phyloP scores from a whole-genome alignment of 1,284 basidiomycete species.

The Cryptococcus sp. region DNA sequence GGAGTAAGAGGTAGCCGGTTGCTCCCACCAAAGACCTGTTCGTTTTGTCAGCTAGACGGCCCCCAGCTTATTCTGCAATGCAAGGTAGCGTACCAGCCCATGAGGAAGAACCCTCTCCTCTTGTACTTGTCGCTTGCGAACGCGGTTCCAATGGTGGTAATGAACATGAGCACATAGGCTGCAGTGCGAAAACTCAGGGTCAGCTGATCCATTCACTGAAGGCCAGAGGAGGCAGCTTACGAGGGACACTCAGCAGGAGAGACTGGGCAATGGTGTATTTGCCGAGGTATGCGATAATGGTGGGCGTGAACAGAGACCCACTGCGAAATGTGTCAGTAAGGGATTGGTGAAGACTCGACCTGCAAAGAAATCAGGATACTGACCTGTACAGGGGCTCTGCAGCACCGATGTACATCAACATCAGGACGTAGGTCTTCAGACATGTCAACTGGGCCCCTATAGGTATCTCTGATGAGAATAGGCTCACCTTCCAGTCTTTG shows the following conservation, averaged over 20 bases:
- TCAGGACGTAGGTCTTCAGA: slow-evolving; percentile 40
- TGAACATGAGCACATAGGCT: slow-evolving; percentile 53
- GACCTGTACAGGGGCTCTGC: slow-evolving; percentile 49
- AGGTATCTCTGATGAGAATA: neutral
- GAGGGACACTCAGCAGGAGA: slow-evolving; percentile 48
- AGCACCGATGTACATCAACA: slow-evolving; percentile 48
- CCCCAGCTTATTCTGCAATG: slow-evolving; percentile 44
- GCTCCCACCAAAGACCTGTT: slow-evolving; percentile 36
- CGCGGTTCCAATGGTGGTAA: slow-evolving; percentile 51
- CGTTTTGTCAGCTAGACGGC: neutral
- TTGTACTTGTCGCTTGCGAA: slow-evolving; percentile 47
- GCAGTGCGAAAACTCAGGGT: slow-evolving; percentile 1
- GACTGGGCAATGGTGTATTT: slow-evolving; percentile 47
- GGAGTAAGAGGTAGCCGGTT: slow-evolving; percentile 51
- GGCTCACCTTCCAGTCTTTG: slow-evolving; percentile 38
- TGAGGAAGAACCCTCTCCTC: slow-evolving; percentile 49
- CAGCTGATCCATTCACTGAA: neutral
- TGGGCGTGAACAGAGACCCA: slow-evolving; percentile 47
- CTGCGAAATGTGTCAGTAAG: slow-evolving; percentile 1
- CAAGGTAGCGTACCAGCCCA: slow-evolving; percentile 45
- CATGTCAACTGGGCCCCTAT: neutral
- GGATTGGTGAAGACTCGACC: neutral
- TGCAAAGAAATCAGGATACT: slow-evolving; percentile 22
- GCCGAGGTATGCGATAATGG: slow-evolving; percentile 50
- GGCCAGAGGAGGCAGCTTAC: slow-evolving; percentile 2